A percentile compares a stretch with the other conserved stretches of the same genome.
Evolutionary conservation across 2,329 filamentous ascomycete genomes (phyloP).

Genomic region (Ustulina deusta): DNA sequence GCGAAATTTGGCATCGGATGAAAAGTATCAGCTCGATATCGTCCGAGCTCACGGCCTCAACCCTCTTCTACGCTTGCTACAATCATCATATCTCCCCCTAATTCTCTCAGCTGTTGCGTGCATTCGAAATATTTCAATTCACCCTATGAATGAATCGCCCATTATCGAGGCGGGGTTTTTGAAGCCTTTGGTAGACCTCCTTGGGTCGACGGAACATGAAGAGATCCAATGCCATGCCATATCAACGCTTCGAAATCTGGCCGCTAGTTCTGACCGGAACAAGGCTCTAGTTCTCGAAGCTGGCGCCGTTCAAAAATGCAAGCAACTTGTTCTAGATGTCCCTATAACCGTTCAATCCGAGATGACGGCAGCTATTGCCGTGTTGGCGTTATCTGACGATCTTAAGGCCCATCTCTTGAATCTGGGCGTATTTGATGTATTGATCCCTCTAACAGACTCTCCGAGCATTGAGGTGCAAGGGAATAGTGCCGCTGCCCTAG

Average conservation of each 20-base stretch:
- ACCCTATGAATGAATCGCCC: constrained; percentile 95
- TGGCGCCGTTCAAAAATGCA: constrained; percentile 98
- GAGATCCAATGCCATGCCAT: constrained; percentile 99
- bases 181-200: constrained; percentile 89
- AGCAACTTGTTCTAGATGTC: constrained; percentile 92
- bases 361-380: constrained; percentile 99
- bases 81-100: constrained; percentile 94
- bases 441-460: constrained; percentile 95
- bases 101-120: constrained; percentile 97
- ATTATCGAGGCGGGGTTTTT: constrained; percentile 98
- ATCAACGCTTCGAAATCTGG: constrained; percentile 93
- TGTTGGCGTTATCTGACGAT: constrained; percentile 94
- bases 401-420: constrained; percentile 91
- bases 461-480: constrained; percentile 98
- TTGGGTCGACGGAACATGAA: constrained; percentile 96
- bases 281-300: constrained; percentile 98
- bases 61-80: constrained; percentile 87
- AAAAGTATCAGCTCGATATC: constrained; percentile 98
- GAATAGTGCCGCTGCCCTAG: constrained; percentile 94
- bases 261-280: constrained; percentile 96
- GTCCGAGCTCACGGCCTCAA: constrained; percentile 88
- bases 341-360: constrained; percentile 96
- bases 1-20: constrained; percentile 94
- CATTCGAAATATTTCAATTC: constrained; percentile 98
- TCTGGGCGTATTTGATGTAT: constrained; percentile 93